Base-by-base conservation (phyloP, 805 yeast species). In the Ogataea nonfermentans region DNA sequence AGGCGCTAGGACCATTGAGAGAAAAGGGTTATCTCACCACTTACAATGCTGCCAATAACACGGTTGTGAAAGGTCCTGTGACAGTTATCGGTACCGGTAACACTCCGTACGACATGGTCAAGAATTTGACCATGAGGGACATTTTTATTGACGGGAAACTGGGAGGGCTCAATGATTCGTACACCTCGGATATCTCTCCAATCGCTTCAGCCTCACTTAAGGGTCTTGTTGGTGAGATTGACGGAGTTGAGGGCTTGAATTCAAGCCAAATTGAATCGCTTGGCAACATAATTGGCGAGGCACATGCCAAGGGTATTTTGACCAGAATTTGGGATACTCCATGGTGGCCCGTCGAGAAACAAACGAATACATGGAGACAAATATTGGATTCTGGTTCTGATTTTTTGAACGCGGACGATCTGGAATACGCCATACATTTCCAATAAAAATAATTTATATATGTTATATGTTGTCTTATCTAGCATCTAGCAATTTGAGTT, bases 301-400 rank as follows among this genome's bases (percentile, higher is more conserved):
- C 85, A 2, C 86, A 81, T 49, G 52, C 58, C 2, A 43, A 62
- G 34, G 76, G 77, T 9, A 51, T 82, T 28, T 67, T 70, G 47
- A 74, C 86, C 0, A 65, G 91, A 40, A 64, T 82, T 22, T 84
- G 90, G 90, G 89, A 81, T 13, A 79, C 78, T 7, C 80, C 86
- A 1, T 66, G 67, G 36, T 82, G 88, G 88, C 89, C 90, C 4
- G 55, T 57, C 2, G 44, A 51, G 10, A 56, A 64, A 20, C 67
- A 76, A 42, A 56, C 72, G 32, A 54, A 55, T 3, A 70, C 79
- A 27, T 76, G 83, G 77, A 50, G 60, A 36, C 76, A 73, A 40
- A 61, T 79, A 11, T 54, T 69, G 30, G 62, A 59, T 12, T 43
- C 66, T 10, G 80, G 79, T 2, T 67, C 75, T 13, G 88, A 82